These are phyloP conservation scores for Byssoonygena ceratinophila DNA, from an alignment of 2,329 filamentous ascomycete genomes.

Conservation along the genomic window DNA sequence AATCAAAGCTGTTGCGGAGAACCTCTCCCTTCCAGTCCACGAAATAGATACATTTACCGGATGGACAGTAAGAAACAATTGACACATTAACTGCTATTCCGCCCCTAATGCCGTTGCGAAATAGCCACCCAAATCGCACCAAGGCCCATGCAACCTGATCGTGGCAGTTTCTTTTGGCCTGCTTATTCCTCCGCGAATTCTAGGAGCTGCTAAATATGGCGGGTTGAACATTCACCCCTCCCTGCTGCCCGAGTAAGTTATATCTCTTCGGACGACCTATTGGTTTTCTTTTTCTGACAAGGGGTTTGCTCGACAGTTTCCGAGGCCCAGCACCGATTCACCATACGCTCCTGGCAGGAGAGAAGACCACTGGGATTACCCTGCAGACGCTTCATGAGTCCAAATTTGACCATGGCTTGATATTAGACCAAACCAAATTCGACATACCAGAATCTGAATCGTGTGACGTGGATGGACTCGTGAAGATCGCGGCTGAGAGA, in stretches of 20 bases:
- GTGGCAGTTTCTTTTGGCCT: constrained; percentile 91
- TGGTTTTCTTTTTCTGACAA: constrained; percentile 11
- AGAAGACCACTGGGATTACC: constrained; percentile 59
- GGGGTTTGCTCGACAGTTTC: constrained; percentile 45
- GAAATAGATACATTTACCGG: constrained; percentile 69
- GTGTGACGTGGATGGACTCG: constrained; percentile 44
- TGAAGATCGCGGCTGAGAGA: constrained; percentile 47
- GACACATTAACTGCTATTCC: constrained; percentile 4
- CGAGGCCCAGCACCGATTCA: constrained; percentile 79
- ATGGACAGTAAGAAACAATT: constrained; percentile 55
- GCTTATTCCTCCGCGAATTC: constrained; percentile 67
- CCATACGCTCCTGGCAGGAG: constrained; percentile 60
- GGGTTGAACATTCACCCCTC: constrained; percentile 93
- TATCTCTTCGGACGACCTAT: no score
- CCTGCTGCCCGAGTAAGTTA: constrained; percentile 62
- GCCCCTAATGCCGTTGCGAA: constrained; percentile 16
- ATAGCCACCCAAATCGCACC: constrained; percentile 45
- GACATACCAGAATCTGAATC: constrained; percentile 37
- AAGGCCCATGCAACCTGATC: constrained; percentile 57
- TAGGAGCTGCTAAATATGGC: constrained; percentile 62
- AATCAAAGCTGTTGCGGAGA: constrained; percentile 54
- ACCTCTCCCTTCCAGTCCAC: constrained; percentile 58
- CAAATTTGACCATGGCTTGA: constrained; percentile 65
- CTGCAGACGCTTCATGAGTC: constrained; percentile 73
- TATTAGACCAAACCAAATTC: constrained; percentile 58